These are phyloP conservation scores for Geotrichum phurueaensis DNA, from an alignment of 1,139 yeast genomes.

Conservation along the genomic window DNA sequence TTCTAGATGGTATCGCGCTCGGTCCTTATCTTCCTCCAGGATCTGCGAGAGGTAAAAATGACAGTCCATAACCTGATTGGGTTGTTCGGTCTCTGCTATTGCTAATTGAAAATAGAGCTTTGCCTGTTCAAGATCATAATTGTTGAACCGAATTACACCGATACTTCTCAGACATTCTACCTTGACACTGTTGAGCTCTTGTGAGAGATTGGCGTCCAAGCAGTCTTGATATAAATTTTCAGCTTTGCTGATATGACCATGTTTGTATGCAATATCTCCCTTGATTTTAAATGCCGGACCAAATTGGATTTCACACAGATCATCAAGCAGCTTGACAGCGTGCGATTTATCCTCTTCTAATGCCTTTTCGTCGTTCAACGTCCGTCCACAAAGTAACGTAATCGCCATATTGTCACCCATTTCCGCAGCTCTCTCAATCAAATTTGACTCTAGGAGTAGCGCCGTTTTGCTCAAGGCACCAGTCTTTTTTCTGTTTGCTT, in stretches of 20 bases:
- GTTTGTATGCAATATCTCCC: constrained; percentile 61
- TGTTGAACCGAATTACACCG: constrained; percentile 58
- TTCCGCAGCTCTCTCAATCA: constrained; percentile 79
- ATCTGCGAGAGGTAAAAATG: constrained; percentile 76
- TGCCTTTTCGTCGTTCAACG: constrained; percentile 28
- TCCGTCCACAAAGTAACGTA: constrained; percentile 54
- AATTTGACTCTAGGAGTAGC: constrained; percentile 57
- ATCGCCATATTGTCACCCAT: constrained; percentile 78
- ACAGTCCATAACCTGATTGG: constrained; percentile 50
- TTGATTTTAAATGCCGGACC: constrained; percentile 67
- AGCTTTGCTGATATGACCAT: constrained; percentile 47
- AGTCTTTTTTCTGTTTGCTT: constrained; percentile 55
- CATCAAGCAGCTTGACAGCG: constrained; percentile 57
- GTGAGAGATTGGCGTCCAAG: constrained; percentile 31
- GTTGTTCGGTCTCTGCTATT: constrained; percentile 33
- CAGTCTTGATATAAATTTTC: constrained; percentile 53
- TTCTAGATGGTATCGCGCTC: constrained; percentile 64
- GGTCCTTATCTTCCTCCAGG: constrained; percentile 34
- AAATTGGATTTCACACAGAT: constrained; percentile 53
- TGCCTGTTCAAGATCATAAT: constrained; percentile 48
- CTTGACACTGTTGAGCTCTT: constrained; percentile 37
- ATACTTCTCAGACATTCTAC: constrained; percentile 69
- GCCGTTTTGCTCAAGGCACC: constrained; percentile 45
- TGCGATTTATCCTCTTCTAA: constrained; percentile 50
- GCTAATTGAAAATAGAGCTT: constrained; percentile 56